Base-by-base conservation (phyloP, 345 rosid genomes). In the Carallia pectinifolia region DNA sequence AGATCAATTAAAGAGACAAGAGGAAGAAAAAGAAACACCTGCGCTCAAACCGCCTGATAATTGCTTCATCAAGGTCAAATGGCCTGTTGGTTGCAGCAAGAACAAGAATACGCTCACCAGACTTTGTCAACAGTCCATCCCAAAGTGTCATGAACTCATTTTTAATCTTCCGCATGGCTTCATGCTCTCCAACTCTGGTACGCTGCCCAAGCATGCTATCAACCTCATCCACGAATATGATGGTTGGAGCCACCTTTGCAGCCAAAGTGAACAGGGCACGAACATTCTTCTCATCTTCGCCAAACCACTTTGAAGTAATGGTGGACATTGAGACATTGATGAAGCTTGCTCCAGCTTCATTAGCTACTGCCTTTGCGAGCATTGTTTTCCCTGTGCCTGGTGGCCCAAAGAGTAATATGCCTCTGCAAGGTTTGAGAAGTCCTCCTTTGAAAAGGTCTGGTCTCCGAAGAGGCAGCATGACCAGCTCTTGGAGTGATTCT, bases 161-260 rank as follows among this genome's bases (percentile, higher is more conserved):
- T 80, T 95, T 92, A 52, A 92, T 95, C 85, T 90, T 95, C 59
- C 97, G 78, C 99, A 92, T 96, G 7, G 99, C 98, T 84, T 95
- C 98, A 66, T 95, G 99, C 84, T 95, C 99, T 54, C 98, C 97
- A 70, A 87, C 88, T 76, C 98, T 84, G 27, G 97, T 89, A 60
- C 97, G 82, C 80, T 96, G 99, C 61, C 99, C 99, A 72, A 96
- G 92, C 99, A 96, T 92, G 77, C 99, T 96, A 80, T 96, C 99
- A 52, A 96, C 99, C 79, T 96, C 98, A 75, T 96, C 99, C 65
- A 96, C 91, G 4, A 92, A 95, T 68, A 96, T 96, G 44, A 96
- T 96, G 8, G 99, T 90, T 37, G 99, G 99, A 19, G 99, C 88
- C 31, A 96, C 98, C 82, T 92, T 96, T 4, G 94, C 94, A 72